Conservation (phyloP, 2,329 filamentous ascomycete genomes). For the Fusarium sp. region DNA sequence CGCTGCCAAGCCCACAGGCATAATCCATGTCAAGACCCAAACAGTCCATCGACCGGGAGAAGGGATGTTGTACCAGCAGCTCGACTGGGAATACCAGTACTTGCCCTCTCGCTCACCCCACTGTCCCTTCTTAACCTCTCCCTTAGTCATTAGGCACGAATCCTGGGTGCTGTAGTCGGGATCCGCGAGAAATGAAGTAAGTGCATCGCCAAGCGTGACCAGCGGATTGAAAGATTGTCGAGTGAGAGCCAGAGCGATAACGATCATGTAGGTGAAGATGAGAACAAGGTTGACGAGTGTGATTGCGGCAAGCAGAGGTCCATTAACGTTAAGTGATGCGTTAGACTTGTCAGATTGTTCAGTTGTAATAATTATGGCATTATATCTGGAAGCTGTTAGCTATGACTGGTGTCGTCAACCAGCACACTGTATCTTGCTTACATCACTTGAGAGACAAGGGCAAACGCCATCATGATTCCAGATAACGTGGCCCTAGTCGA, state of each 20-base stretch:
- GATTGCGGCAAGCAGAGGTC: constrained; percentile 53
- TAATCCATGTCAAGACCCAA: constrained; percentile 55
- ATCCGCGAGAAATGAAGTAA: constrained; percentile 62
- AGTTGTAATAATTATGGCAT: constrained; percentile 62
- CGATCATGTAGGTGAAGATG: constrained; percentile 56
- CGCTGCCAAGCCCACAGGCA: constrained; percentile 53
- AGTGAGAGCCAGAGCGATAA: constrained; percentile 55
- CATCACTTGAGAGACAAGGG: constrained; percentile 63
- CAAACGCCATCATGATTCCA: constrained; percentile 55
- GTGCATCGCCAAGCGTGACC: constrained; percentile 63
- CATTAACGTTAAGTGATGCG: constrained; percentile 55
- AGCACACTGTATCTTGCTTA: constrained; percentile 48
- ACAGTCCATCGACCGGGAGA: constrained; percentile 58
- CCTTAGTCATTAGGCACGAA: constrained; percentile 61
- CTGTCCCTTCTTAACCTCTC: constrained; percentile 57
- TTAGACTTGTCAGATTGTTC: constrained; percentile 21
- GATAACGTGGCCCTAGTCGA: constrained; percentile 55
- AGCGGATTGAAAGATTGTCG: constrained; percentile 56
- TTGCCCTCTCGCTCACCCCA: constrained; percentile 59
- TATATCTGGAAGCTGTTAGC: constrained; percentile 56
- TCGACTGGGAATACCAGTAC: constrained; percentile 55
- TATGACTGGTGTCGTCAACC: background rate
- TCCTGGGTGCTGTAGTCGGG: constrained; percentile 59
- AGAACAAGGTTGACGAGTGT: constrained; percentile 57
- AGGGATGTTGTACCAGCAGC: constrained; percentile 61